Percentiles rank a stretch among this genome's conserved stretches.
Conservation (phyloP, 371 early-diverging fungal genomes). For the Syncephalis fuscata region DNA sequence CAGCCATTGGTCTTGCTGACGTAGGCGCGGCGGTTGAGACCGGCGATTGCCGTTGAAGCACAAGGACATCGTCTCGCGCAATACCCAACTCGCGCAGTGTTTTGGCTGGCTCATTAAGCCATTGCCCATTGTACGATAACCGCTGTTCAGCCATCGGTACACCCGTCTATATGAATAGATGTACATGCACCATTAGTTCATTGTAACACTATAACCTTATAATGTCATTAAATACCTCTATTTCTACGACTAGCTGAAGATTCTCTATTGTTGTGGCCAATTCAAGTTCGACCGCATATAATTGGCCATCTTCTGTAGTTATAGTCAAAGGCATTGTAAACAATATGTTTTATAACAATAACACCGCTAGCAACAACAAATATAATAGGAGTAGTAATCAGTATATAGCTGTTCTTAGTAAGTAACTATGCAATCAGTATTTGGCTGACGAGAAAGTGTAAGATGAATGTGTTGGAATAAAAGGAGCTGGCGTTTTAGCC, state of each 20-base stretch:
- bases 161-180: constrained; percentile 21
- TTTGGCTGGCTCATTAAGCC: constrained; percentile 34
- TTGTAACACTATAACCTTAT: background rate
- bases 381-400: too few relatives aligned
- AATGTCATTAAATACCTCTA: constrained; percentile 29
- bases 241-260: constrained; percentile 66
- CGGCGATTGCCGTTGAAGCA: constrained; percentile 20
- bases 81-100: constrained; percentile 49
- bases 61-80: constrained; percentile 53
- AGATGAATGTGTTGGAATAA: too few relatives aligned
- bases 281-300: constrained; percentile 57
- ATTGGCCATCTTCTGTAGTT: constrained; percentile 38
- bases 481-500: too few relatives aligned
- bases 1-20: constrained; percentile 5
- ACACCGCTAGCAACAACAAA: too few relatives aligned
- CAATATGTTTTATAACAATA: too few relatives aligned
- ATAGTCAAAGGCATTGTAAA: constrained; percentile 35
- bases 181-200: background rate
- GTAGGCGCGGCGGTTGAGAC: background rate
- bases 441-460: too few relatives aligned
- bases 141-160: constrained; percentile 32
- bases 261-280: constrained; percentile 66
- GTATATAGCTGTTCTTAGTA: too few relatives aligned
- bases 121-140: constrained; percentile 36
- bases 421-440: too few relatives aligned